A percentile compares a stretch with the other conserved stretches of the same genome.
These are phyloP conservation scores for Coemansia sp. DNA, from an alignment of 192 early-diverging fungal species.

Conservation along the genomic window DNA sequence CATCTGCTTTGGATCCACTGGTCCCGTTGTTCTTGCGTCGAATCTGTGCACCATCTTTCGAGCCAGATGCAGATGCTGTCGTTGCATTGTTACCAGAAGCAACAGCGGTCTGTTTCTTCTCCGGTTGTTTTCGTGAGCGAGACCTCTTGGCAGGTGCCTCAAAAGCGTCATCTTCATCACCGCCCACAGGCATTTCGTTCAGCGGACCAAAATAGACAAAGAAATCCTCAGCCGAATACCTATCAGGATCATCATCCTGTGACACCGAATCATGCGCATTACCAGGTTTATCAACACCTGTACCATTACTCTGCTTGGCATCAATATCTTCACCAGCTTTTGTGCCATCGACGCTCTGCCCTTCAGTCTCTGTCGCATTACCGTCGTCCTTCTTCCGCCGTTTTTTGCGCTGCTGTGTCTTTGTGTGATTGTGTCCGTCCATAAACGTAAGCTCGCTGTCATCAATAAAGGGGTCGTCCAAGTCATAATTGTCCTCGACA, in stretches of 20 bases:
- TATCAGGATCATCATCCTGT: slow-evolving; percentile 36
- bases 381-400: slow-evolving; percentile 46
- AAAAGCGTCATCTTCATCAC: slow-evolving; percentile 17
- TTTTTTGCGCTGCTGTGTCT: slow-evolving; percentile 37
- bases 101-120: slow-evolving; percentile 23
- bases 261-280: not conserved
- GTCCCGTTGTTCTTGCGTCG: slow-evolving; percentile 27
- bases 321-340: not conserved
- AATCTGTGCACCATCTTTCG: slow-evolving; percentile 17
- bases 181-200: slow-evolving; percentile 30
- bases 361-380: slow-evolving; percentile 40
- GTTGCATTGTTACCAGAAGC: too few species aligned
- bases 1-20: slow-evolving; percentile 16
- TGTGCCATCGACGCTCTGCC: not conserved
- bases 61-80: not conserved
- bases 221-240: slow-evolving; percentile 46
- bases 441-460: slow-evolving; percentile 52
- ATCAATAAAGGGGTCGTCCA: slow-evolving; percentile 56
- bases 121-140: slow-evolving; percentile 30
- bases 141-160: slow-evolving; percentile 25
- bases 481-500: slow-evolving; percentile 45
- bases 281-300: not conserved
- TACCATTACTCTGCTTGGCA: not conserved
- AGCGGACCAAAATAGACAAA: slow-evolving; percentile 52
- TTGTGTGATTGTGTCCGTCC: slow-evolving; percentile 38